Evolutionary conservation across 2,329 filamentous ascomycete genomes (phyloP).

Genomic region (Aureobasidium pullulans): DNA sequence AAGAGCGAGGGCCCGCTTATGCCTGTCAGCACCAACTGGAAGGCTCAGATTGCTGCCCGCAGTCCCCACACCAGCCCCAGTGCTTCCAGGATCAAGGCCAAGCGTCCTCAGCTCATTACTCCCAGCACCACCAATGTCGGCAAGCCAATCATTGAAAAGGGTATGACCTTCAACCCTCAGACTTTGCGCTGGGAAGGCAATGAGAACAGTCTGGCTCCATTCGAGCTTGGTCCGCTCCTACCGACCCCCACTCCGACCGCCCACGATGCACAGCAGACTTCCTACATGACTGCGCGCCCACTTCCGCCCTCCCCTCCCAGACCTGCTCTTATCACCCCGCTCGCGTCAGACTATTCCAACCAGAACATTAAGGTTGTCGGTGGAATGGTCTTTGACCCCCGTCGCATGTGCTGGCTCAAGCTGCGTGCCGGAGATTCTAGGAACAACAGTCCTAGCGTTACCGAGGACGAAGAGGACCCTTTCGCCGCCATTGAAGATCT

Average conservation of each 20-base stretch:
- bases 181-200: slow-evolving; percentile 94
- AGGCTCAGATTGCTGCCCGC: slow-evolving; percentile 45
- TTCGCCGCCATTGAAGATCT: slow-evolving; percentile 94
- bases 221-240: slow-evolving; percentile 49
- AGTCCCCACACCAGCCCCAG: slow-evolving; percentile 45
- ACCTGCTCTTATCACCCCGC: slow-evolving; percentile 84
- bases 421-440: slow-evolving; percentile 34
- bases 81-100: slow-evolving; percentile 40
- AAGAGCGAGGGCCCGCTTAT: slow-evolving; percentile 11
- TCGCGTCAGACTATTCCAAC: slow-evolving; percentile 54
- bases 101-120: slow-evolving; percentile 35
- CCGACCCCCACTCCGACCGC: slow-evolving; percentile 31
- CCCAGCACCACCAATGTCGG: slow-evolving; percentile 14
- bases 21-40: slow-evolving; percentile 46
- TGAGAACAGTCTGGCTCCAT: slow-evolving; percentile 72
- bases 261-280: slow-evolving; percentile 28
- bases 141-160: slow-evolving; percentile 56
- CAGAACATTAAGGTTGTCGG: slow-evolving; percentile 89
- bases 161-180: slow-evolving; percentile 89
- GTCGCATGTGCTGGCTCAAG: slow-evolving; percentile 97
- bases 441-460: slow-evolving; percentile 44
- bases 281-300: slow-evolving; percentile 21
- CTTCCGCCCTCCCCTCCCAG: slow-evolving; percentile 38
- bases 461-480: slow-evolving; percentile 80
- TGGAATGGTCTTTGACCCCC: slow-evolving; percentile 97